Conservation (phyloP, 2,329 filamentous ascomycete genomes). For the Phaeosphaeria sp. region DNA sequence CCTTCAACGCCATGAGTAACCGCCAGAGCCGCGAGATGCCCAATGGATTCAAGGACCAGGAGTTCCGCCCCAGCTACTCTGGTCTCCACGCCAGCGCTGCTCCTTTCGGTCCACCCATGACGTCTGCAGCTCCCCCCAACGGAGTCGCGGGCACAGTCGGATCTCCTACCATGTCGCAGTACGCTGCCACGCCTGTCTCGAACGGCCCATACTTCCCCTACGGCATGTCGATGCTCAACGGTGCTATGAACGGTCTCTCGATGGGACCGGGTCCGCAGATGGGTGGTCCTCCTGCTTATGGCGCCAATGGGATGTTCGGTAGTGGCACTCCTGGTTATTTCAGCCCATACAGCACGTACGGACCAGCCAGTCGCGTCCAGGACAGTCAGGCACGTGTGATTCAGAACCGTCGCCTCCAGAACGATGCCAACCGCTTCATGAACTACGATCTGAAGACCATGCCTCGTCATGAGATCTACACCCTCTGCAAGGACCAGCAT, state of each 20-base stretch:
- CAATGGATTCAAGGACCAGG: slow-evolving; percentile 54
- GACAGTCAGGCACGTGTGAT: slow-evolving; percentile 80
- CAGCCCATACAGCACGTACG: slow-evolving; percentile 46
- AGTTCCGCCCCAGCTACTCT: slow-evolving; percentile 69
- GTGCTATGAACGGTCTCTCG: slow-evolving; percentile 71
- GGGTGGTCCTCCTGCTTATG: slow-evolving; percentile 35
- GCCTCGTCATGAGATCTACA: slow-evolving; percentile 78
- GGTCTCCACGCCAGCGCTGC: slow-evolving; percentile 80
- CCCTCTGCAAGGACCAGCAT: slow-evolving; percentile 96
- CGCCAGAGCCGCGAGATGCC: slow-evolving; percentile 78
- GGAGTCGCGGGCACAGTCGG: slow-evolving; percentile 31
- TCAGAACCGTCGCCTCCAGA: slow-evolving; percentile 75
- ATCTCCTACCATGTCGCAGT: slow-evolving; percentile 43
- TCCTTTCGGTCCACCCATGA: slow-evolving; percentile 74
- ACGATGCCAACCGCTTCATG: slow-evolving; percentile 75
- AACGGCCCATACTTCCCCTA: slow-evolving; percentile 59
- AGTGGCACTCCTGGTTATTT: slow-evolving; percentile 21
- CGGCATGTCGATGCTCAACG: slow-evolving; percentile 68
- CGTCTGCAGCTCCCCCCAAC: slow-evolving; percentile 36
- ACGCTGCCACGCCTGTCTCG: slow-evolving; percentile 27
- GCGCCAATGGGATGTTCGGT: slow-evolving; percentile 32
- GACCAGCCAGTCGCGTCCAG: slow-evolving; percentile 61
- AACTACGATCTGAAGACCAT: slow-evolving; percentile 84
- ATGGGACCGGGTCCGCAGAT: slow-evolving; percentile 49
- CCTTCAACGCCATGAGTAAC: slow-evolving; percentile 68